A percentile compares a stretch with the other conserved stretches of the same genome.
Evolutionary conservation across 768 basidiomycete species (phyloP).

Genomic region (Rhodosporidiobolus sp.): DNA sequence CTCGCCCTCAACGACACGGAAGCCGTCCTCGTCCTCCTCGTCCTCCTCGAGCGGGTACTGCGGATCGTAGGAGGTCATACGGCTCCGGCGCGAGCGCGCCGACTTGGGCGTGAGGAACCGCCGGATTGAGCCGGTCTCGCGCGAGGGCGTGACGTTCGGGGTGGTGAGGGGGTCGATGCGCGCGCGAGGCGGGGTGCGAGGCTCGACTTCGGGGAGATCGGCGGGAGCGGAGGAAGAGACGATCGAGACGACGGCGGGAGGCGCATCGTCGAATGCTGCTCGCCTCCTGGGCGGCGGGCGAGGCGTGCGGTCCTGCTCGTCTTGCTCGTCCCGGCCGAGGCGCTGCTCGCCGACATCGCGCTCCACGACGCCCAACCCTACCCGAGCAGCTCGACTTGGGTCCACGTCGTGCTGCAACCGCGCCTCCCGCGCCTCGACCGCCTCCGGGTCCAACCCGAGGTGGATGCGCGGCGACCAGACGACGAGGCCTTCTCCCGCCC

Average conservation of each 20-base stretch:
- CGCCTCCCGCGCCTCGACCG: slow-evolving; percentile 19
- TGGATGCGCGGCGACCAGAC: slow-evolving; percentile 18
- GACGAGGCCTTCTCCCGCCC: neutral
- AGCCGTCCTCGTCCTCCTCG: slow-evolving; percentile 3
- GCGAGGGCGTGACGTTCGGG: neutral
- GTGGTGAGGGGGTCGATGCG: neutral
- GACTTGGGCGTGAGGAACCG: slow-evolving; percentile 11
- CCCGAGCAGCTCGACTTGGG: neutral
- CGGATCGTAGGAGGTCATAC: neutral
- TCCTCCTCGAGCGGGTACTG: slow-evolving; percentile 6
- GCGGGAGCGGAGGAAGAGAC: too few relatives aligned
- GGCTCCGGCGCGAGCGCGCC: neutral
- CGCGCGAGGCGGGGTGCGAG: neutral
- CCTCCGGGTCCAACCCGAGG: slow-evolving; percentile 9
- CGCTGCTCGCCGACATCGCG: neutral
- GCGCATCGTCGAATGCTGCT: too few relatives aligned
- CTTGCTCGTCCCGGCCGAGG: neutral
- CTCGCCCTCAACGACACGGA: neutral
- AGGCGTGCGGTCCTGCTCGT: too few relatives aligned
- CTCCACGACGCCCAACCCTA: too few relatives aligned
- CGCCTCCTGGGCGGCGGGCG: too few relatives aligned
- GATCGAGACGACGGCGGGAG: too few relatives aligned
- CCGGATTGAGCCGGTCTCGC: neutral
- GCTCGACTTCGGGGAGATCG: too few relatives aligned
- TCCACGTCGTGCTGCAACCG: slow-evolving; percentile 4